Conservation (phyloP, 2,329 filamentous ascomycete species). For the Monosporascus sp. region DNA sequence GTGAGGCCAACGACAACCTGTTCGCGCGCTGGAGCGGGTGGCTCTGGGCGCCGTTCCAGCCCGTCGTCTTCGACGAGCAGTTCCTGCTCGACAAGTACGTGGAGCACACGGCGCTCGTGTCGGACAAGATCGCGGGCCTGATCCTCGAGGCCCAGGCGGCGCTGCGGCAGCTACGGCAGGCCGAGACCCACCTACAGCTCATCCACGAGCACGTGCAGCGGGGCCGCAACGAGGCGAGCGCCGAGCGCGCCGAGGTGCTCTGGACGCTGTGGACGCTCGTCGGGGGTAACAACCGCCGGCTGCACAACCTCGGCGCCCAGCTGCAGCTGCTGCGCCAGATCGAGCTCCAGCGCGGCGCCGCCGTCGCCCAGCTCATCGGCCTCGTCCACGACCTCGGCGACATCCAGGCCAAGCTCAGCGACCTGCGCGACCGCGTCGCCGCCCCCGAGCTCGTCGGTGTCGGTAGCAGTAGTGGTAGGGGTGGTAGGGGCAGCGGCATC, state of each 20-base stretch:
- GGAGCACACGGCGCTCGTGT: constrained; percentile 63
- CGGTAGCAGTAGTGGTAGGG: constrained; percentile 11
- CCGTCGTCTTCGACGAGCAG: constrained; percentile 53
- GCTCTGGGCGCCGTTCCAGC: constrained; percentile 58
- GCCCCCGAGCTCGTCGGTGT: constrained; percentile 56
- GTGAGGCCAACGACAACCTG: constrained; percentile 23
- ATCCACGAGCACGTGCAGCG: constrained; percentile 66
- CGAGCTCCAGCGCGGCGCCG: constrained; percentile 58
- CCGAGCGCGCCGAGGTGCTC: constrained; percentile 60
- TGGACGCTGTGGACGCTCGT: constrained; percentile 69
- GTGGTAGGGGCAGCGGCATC: constrained; percentile 32
- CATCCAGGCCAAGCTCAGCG: constrained; percentile 65
- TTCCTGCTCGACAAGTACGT: constrained; percentile 69
- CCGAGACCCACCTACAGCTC: constrained; percentile 63
- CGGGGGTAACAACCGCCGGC: constrained; percentile 59
- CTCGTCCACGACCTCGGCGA: constrained; percentile 69
- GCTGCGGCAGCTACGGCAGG: constrained; percentile 57
- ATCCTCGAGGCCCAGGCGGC: constrained; percentile 67
- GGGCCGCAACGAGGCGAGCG: constrained; percentile 54
- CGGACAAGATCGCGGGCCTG: constrained; percentile 62
- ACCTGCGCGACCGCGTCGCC: constrained; percentile 65
- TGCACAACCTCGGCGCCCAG: constrained; percentile 58
- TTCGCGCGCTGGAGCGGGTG: constrained; percentile 37
- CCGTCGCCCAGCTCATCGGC: constrained; percentile 62
- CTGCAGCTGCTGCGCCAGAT: constrained; percentile 61